Conservation (phyloP, 1,284 basidiomycete genomes). For the Pholiota adiposa region DNA sequence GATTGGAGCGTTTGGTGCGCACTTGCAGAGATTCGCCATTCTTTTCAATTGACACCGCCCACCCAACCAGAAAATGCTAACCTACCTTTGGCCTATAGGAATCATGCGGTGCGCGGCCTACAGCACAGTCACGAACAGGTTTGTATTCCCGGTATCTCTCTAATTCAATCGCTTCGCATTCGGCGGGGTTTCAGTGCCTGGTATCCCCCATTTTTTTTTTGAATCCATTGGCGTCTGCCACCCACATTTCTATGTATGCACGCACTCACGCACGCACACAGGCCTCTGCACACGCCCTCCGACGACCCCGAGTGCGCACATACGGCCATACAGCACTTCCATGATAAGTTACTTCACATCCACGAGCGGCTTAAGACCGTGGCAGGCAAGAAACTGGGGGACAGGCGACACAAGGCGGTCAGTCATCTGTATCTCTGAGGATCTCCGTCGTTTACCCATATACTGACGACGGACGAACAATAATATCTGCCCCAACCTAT, state of each 20-base stretch:
- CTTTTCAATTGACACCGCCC: constrained; percentile 12
- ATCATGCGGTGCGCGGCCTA: constrained; percentile 89
- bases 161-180: constrained; percentile 10
- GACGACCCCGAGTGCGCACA: constrained; percentile 50
- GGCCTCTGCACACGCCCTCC: constrained; percentile 68
- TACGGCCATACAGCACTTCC: constrained; percentile 83
- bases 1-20: constrained; percentile 86
- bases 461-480: background rate
- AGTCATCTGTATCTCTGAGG: constrained; percentile 32
- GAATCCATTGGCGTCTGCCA: constrained; percentile 1
- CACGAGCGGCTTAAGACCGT: constrained; percentile 78
- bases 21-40: background rate
- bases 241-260: background rate
- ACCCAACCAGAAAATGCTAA: constrained; percentile 11
- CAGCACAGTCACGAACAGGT: constrained; percentile 70
- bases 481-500: constrained; percentile 4
- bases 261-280: constrained; percentile 31
- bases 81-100: constrained; percentile 48
- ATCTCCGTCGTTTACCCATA: background rate
- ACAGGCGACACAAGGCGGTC: constrained; percentile 74
- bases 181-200: background rate
- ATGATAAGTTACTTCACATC: constrained; percentile 85
- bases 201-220: constrained; percentile 7
- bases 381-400: constrained; percentile 70
- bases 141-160: constrained; percentile 24